Evolutionary conservation across 1,139 yeast genomes (phyloP), one percentile per base, ranked within the genome.

Genomic region (Pichia kudriavzevii): DNA sequence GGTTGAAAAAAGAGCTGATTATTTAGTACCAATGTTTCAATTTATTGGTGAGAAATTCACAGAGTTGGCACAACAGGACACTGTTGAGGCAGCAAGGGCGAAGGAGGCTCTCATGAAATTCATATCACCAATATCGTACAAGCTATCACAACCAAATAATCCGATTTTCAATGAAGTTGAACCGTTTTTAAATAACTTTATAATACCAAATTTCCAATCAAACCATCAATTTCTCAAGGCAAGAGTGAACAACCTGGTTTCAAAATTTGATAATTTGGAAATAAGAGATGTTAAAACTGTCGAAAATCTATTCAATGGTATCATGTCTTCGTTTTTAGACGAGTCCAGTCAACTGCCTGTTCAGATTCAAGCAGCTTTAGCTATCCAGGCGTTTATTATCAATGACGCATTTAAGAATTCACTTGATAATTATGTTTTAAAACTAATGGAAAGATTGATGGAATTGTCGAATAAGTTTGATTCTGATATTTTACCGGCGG

Each of bases 401-500:
- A 69, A 76, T 37, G 76, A 74, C 0, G 72, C 70, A 32, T 84
- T 88, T 52, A 74, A 75, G 49, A 77, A 74, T 31, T 79, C 82
- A 1, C 60, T 91, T 29, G 69, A 84, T 1, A 56, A 69, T 5
- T 74, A 79, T 28, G 80, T 91, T 37, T 72, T 91, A 22, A 83
- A 83, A 28, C 77, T 88, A 3, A 84, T 91, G 87, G 84, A 85
- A 39, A 77, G 74, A 47, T 63, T 91, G 39, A 64, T 91, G 47
- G 75, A 72, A 19, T 62, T 91, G 32, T 79, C 94, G 7, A 81
- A 84, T 53, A 79, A 79, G 44, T 75, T 88, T 43, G 98, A 91
- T 50, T 79, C 81, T 43, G 98, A 91, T 55, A 75, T 91, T 2
- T 71, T 91, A 25, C 75, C 94, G 13, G 83, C 81, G 24, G 95